Conservation (phyloP, 495 filamentous ascomycete species). For the Hypoxylon lienhwacheense region DNA sequence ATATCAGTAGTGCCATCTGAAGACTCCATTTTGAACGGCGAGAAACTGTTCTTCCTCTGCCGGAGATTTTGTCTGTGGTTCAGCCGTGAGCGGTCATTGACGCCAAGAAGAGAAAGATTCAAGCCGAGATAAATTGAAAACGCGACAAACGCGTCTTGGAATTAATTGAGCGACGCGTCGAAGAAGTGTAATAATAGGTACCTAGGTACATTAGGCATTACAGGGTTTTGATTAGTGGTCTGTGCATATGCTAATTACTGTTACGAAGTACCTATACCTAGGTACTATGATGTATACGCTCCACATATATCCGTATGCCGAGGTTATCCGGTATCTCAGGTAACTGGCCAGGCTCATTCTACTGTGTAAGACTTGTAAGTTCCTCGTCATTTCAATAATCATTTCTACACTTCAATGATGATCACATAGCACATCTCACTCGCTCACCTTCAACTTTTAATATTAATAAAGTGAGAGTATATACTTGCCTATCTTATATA, state of each 20-base stretch:
- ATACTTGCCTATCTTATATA: not conserved
- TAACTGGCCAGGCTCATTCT: slow-evolving; percentile 5
- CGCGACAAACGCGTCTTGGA: slow-evolving; percentile 29
- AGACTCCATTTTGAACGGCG: slow-evolving; percentile 51
- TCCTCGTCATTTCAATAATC: too few species aligned
- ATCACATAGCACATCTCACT: too few species aligned
- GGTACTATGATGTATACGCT: not conserved
- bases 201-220: too few species aligned
- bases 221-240: too few species aligned
- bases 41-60: slow-evolving; percentile 29
- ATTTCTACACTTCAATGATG: too few species aligned
- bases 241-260: too few species aligned
- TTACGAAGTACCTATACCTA: too few species aligned
- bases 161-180: slow-evolving; percentile 21
- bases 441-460: slow-evolving; percentile 11
- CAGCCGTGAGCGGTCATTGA: slow-evolving; percentile 16
- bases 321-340: slow-evolving; percentile 46
- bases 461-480: not conserved
- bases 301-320: slow-evolving; percentile 43
- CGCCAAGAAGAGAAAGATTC: slow-evolving; percentile 10
- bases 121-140: slow-evolving; percentile 31
- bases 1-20: slow-evolving; percentile 55
- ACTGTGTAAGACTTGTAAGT: too few species aligned
- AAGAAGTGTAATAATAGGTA: too few species aligned
- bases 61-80: slow-evolving; percentile 15